phyloP scores from a whole-genome alignment of 129 eudicot genomes.

The Tagetes erecta region DNA sequence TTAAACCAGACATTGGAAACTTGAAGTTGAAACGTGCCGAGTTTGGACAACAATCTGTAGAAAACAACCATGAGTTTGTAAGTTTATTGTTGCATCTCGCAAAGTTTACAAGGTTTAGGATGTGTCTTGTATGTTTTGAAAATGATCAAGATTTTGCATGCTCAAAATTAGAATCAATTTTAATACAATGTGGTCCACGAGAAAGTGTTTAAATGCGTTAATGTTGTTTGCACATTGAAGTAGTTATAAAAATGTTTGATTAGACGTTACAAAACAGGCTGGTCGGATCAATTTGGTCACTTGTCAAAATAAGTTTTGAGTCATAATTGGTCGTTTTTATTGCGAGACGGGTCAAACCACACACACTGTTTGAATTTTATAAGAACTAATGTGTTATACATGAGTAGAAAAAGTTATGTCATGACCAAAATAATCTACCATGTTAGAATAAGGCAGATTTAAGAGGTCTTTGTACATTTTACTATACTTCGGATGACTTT shows the following conservation, averaged over 20 bases:
- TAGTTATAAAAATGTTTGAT: background rate
- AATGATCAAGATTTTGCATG: background rate
- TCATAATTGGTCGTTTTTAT: no score
- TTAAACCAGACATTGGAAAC: conserved; percentile 49
- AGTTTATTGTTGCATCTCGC: background rate
- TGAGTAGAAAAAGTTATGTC: no score
- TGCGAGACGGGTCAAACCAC: no score
- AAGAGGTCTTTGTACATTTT: background rate
- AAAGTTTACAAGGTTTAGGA: background rate
- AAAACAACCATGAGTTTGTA: conserved; percentile 14
- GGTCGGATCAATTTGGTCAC: no score
- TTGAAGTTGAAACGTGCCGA: conserved; percentile 49
- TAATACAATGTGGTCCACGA: background rate
- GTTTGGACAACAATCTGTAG: conserved; percentile 48
- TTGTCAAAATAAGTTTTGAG: no score
- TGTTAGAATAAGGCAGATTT: no score
- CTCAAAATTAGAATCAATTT: no score
- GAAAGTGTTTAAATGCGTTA: background rate
- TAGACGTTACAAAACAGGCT: no score
- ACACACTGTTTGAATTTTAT: no score
- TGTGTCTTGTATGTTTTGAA: background rate
- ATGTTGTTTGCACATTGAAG: background rate
- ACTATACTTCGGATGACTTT: background rate
- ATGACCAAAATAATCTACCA: no score
- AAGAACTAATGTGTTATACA: no score